Conservation (phyloP, 768 basidiomycete species). For the Lepiota subincarnata region DNA sequence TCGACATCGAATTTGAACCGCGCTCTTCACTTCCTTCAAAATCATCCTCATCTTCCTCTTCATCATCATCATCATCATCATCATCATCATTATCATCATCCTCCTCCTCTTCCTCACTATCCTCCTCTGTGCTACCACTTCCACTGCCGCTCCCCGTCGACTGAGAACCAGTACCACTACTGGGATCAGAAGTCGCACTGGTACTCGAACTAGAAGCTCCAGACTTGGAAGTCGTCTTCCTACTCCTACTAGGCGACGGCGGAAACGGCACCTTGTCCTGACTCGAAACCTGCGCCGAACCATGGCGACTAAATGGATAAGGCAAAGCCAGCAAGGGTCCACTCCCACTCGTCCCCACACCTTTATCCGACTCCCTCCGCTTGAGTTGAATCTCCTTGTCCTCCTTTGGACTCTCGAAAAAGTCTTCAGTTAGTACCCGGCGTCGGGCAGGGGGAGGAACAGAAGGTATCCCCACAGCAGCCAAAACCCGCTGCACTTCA, state of each 20-base stretch:
- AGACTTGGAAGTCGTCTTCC: conserved; percentile 18
- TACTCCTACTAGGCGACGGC: conserved; percentile 43
- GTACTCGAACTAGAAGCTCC: neutral
- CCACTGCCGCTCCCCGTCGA: conserved; percentile 17
- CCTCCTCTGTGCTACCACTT: conserved; percentile 17
- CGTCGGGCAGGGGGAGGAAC: conserved; percentile 52
- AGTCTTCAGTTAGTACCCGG: conserved; percentile 55
- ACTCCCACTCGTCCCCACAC: conserved; percentile 21
- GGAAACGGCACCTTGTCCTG: conserved; percentile 70
- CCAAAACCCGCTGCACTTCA: conserved; percentile 48
- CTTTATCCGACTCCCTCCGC: conserved; percentile 9
- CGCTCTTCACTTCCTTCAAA: conserved; percentile 42
- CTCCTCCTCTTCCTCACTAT: conserved; percentile 13
- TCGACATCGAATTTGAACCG: conserved; percentile 81
- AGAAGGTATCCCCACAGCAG: conserved; percentile 51
- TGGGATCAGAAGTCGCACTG: too few relatives aligned
- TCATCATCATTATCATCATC: conserved; percentile 16
- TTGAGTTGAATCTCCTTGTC: conserved; percentile 15
- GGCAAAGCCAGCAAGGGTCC: conserved; percentile 50
- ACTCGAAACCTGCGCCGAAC: conserved; percentile 49
- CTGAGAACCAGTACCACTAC: conserved; percentile 6
- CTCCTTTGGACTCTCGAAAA: conserved; percentile 54
- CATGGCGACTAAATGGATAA: conserved; percentile 67
- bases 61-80: conserved; percentile 22
- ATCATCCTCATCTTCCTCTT: conserved; percentile 30